A percentile compares a stretch with the other conserved stretches of the same genome.
Conservation (phyloP, 306 rosid species). For the Ormosia emarginata region DNA sequence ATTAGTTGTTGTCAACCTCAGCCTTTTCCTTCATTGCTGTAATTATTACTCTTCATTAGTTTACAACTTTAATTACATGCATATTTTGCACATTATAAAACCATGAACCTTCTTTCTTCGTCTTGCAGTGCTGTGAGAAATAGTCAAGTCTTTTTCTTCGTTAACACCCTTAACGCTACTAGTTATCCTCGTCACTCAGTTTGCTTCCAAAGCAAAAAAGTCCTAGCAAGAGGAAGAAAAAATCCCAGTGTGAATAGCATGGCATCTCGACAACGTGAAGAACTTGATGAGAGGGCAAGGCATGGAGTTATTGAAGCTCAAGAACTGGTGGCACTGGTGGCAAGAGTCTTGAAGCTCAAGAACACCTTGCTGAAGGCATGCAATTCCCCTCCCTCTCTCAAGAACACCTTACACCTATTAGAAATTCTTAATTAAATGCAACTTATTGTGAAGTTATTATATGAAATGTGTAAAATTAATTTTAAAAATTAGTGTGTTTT, state of each 20-base stretch:
- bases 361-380: conserved; percentile 86
- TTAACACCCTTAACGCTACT: not conserved
- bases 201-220: not conserved
- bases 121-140: not conserved
- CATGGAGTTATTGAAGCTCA: conserved; percentile 68
- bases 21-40: not conserved
- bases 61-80: conserved; percentile 3
- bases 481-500: no score
- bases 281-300: conserved; percentile 60
- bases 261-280: conserved; percentile 50
- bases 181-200: not conserved
- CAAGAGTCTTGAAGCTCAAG: conserved; percentile 72
- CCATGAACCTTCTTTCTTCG: not conserved
- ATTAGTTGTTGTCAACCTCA: not conserved
- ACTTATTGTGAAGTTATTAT: no score
- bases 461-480: no score
- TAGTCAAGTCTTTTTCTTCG: not conserved
- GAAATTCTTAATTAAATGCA: no score
- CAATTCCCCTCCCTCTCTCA: not conserved
- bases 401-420: not conserved
- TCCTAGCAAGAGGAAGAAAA: not conserved
- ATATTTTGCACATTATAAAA: conserved; percentile 11
- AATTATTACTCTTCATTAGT: not conserved
- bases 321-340: conserved; percentile 90
- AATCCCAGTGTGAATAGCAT: conserved; percentile 17